Evolutionary conservation across 805 yeast species (phyloP), one percentile per base, ranked within the genome.

Genomic region (Starmerella roubikii): DNA sequence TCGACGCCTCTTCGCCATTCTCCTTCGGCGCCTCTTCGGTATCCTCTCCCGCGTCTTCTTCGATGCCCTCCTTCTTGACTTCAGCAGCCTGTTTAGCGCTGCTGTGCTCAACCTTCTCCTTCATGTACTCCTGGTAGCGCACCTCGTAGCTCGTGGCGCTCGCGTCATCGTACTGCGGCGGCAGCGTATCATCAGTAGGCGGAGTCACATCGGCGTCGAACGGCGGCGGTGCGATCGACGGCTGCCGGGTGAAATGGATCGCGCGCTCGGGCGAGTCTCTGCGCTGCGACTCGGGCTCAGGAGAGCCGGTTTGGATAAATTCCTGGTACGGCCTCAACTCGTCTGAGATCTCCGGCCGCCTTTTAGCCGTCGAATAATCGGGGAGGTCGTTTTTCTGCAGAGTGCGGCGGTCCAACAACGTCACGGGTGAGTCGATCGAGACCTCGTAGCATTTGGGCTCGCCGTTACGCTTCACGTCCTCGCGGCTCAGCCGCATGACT

Each of bases 381-480:
- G 68, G 68, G 20, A 64, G 53, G n/a, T 54, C 50, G 34, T 55
- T 49, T 32, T 58, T 58, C 3, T 54, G 54, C 22, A 42, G 36
- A 3, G 64, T 62, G 45, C 94, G 61, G 6, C 78, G 74, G 35
- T 86, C 76, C 36, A 86, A 62, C 4, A 91, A 66, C 52, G 81
- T 93, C 43, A 91, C 76, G 3, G 98, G 98, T 2, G 95, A 82
- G 58, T 91, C 99, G 40, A 91, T 88, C 42, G 84, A 76, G 32
- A 91, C 81, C 61, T 91, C 99, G 55, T 80, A 91, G 55, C 85
- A 96, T 55, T 86, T 91, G 33, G 93, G 66, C 54, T 82, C 82
- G 28, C 48, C 52, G 11, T 64, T 40, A 19, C 59, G 55, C 37
- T 52, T 47, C 34, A 70, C 67, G 32, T 79, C 76, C n/a, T 67